Evolutionary conservation across 805 yeast species (phyloP).

Genomic region (Scheffersomyces amazonensis): DNA sequence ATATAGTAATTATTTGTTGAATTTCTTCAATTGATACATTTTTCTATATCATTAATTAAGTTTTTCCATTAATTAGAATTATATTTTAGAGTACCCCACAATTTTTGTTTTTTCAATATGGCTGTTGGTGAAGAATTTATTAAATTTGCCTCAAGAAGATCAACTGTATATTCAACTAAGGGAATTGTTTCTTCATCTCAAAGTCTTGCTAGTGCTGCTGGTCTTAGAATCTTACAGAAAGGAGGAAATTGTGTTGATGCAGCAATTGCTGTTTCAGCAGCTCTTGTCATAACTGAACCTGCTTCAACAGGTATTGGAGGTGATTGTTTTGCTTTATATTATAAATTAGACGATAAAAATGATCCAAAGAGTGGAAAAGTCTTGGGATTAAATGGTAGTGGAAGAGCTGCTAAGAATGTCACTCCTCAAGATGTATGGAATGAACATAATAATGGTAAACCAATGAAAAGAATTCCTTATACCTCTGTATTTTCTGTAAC

Average conservation of each 20-base stretch:
- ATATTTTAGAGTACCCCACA: too few relatives aligned
- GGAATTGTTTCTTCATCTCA: constrained; percentile 78
- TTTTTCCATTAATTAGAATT: too few relatives aligned
- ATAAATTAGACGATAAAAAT: constrained; percentile 41
- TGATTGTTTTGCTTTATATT: constrained; percentile 64
- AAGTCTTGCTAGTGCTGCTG: constrained; percentile 75
- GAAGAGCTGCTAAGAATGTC: constrained; percentile 57
- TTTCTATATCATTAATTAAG: too few relatives aligned
- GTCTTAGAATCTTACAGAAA: constrained; percentile 55
- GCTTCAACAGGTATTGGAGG: constrained; percentile 66
- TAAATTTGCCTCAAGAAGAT: constrained; percentile 56
- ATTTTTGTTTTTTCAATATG: too few relatives aligned
- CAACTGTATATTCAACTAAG: constrained; percentile 68
- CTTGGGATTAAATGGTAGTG: constrained; percentile 72
- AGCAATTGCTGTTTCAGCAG: constrained; percentile 57
- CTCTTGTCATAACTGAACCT: constrained; percentile 55
- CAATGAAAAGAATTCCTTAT: constrained; percentile 47
- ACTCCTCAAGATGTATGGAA: constrained; percentile 46
- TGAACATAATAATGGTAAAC: constrained; percentile 35
- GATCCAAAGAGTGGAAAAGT: constrained; percentile 31
- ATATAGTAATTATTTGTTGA: too few relatives aligned
- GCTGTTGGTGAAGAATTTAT: constrained; percentile 12
- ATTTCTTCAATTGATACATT: too few relatives aligned
- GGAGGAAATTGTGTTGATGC: constrained; percentile 79
- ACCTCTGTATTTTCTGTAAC: constrained; percentile 59